Percentiles rank a stretch among this genome's conserved stretches.
phyloP scores from a whole-genome alignment of 2,329 filamentous ascomycete species.

The Pseudogymnoascus sp. region DNA sequence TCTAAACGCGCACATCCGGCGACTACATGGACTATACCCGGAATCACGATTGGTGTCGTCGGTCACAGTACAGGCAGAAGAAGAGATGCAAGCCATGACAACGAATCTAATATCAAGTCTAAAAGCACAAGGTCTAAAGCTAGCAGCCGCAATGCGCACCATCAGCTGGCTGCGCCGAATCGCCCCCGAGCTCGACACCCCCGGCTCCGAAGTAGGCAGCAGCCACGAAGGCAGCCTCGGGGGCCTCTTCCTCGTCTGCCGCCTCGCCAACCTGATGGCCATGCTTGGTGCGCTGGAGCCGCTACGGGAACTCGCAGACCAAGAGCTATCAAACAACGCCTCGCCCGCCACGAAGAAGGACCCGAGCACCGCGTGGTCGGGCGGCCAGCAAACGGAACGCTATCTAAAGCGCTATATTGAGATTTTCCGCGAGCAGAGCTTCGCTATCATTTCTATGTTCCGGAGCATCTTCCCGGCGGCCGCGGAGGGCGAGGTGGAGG shows the following conservation, averaged over 20 bases:
- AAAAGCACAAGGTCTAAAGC: conserved; percentile 70
- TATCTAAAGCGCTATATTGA: conserved; percentile 95
- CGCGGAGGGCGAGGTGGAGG: conserved; percentile 14
- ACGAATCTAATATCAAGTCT: conserved; percentile 73
- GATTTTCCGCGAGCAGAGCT: conserved; percentile 95
- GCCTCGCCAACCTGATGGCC: conserved; percentile 68
- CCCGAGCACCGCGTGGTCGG: conserved; percentile 45
- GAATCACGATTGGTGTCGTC: conserved; percentile 67
- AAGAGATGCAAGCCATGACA: conserved; percentile 82
- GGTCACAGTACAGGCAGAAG: conserved; percentile 70
- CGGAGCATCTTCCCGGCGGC: conserved; percentile 74
- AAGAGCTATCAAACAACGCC: conserved; percentile 53
- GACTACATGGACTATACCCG: conserved; percentile 76
- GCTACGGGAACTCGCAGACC: conserved; percentile 79
- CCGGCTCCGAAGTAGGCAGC: conserved; percentile 25
- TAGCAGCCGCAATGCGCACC: conserved; percentile 83
- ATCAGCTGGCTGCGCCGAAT: conserved; percentile 86
- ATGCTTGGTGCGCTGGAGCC: conserved; percentile 81
- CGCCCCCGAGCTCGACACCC: conserved; percentile 64
- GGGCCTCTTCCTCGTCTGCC: conserved; percentile 79
- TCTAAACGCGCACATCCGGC: conserved; percentile 85
- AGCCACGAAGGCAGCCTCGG: conserved; percentile 62
- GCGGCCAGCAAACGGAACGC: conserved; percentile 86
- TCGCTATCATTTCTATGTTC: conserved; percentile 91
- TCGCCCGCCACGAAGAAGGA: conserved; percentile 37